Evolutionary conservation across 1,284 basidiomycete genomes (phyloP).

Genomic region (Ceratobasidium papillatum): DNA sequence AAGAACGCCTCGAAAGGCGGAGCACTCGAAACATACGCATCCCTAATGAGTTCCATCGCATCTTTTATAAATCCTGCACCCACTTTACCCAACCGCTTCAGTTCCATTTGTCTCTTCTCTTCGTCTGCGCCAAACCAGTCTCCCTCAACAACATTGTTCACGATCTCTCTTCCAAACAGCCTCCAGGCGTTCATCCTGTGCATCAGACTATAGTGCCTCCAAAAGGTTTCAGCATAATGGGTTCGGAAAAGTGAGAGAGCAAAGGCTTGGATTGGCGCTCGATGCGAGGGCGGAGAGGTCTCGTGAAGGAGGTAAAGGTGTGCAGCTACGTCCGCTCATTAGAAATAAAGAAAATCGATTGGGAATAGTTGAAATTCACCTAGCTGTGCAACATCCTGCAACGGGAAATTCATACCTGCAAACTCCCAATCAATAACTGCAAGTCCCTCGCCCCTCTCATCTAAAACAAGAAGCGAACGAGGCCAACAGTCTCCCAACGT

Average conservation of each 20-base stretch:
- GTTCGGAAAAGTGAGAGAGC: background rate
- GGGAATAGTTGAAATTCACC: background rate
- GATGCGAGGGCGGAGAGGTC: background rate
- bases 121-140: conserved; percentile 25
- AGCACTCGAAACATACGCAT: background rate
- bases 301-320: conserved; percentile 13
- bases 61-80: conserved; percentile 18
- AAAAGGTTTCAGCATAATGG: background rate
- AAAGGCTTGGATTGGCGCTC: background rate
- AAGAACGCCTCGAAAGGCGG: background rate
- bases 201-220: background rate
- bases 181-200: conserved; percentile 11
- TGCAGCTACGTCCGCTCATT: background rate
- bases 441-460: background rate
- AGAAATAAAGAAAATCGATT: background rate
- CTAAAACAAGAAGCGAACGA: conserved; percentile 1
- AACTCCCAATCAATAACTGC: conserved; percentile 40
- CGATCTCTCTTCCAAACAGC: conserved; percentile 7
- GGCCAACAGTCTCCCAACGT: conserved; percentile 25
- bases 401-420: conserved; percentile 17
- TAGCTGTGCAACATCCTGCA: conserved; percentile 16
- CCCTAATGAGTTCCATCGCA: background rate
- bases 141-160: conserved; percentile 2
- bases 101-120: background rate
- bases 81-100: background rate